These are phyloP conservation scores for Avena eriantha DNA, from an alignment of 176 grass and related monocot genomes.

Conservation along the genomic window DNA sequence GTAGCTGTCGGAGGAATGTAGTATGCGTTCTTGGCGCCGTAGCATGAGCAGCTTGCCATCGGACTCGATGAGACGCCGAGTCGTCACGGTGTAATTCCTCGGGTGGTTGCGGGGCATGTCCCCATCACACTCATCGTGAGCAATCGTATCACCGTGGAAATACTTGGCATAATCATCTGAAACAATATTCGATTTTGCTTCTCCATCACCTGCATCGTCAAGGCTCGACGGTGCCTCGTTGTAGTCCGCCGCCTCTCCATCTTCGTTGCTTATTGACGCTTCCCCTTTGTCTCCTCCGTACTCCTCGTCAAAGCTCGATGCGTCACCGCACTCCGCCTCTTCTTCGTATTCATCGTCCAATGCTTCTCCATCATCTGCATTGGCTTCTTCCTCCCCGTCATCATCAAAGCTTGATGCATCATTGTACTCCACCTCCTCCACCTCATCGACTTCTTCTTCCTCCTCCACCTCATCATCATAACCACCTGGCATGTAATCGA, in stretches of 20 bases:
- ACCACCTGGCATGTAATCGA: background rate
- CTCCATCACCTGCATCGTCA: too few relatives aligned
- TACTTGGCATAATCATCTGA: background rate
- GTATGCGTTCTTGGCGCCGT: background rate
- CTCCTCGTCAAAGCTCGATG: background rate
- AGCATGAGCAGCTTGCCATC: background rate
- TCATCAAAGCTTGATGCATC: background rate
- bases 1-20: background rate
- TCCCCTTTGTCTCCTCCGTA: too few relatives aligned
- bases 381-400: background rate
- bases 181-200: too few relatives aligned
- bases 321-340: background rate
- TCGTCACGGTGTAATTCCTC: background rate
- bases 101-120: background rate
- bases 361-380: background rate
- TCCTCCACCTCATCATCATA: background rate
- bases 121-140: background rate
- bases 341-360: background rate
- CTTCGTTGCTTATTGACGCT: too few relatives aligned
- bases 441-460: too few relatives aligned
- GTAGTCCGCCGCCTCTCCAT: too few relatives aligned
- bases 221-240: too few relatives aligned
- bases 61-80: background rate
- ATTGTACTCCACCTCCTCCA: too few relatives aligned
- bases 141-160: background rate